Percentiles rank a stretch among this genome's conserved stretches.
Conservation (phyloP, 208 protist species). For the Borovskyia barvae region DNA sequence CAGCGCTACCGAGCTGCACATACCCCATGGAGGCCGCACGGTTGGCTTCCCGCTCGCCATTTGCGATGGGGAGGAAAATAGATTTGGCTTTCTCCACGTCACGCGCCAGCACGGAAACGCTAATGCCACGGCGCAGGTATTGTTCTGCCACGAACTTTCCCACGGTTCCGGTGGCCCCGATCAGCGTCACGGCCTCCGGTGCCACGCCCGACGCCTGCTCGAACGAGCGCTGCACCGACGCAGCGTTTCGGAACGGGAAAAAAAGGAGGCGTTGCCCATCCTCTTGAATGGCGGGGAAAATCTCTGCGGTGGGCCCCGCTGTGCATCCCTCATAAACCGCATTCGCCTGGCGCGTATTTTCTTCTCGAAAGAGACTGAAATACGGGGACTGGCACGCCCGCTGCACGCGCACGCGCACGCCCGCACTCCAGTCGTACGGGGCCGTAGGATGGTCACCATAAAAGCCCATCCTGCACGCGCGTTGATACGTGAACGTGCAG, state of each 20-base stretch:
- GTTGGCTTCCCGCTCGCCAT: constrained; percentile 28
- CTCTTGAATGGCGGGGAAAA: constrained; percentile 15
- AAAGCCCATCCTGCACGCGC: constrained; percentile 3
- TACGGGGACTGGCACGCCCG: constrained; percentile 43
- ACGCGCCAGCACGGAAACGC: constrained; percentile 50
- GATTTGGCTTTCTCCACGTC: constrained; percentile 51
- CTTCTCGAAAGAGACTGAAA: constrained; percentile 70
- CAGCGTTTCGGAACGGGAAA: constrained; percentile 43
- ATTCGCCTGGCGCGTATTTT: constrained; percentile 44
- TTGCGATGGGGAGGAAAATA: constrained; percentile 42
- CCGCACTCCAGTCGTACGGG: constrained; percentile 30
- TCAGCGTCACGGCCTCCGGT: constrained; percentile 34
- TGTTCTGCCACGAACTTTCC: constrained; percentile 68
- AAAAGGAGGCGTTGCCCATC: constrained; percentile 26
- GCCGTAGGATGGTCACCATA: background rate
- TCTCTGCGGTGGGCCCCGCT: background rate
- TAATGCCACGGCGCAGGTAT: constrained; percentile 60
- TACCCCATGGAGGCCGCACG: constrained; percentile 20
- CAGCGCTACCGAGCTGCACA: constrained; percentile 16
- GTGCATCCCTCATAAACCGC: constrained; percentile 22
- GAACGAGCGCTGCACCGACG: background rate
- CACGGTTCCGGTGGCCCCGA: constrained; percentile 49
- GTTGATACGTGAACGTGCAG: no score
- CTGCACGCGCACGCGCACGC: constrained; percentile 43
- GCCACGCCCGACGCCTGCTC: background rate